Conservation (phyloP, 2,329 filamentous ascomycete species). For the Ceratocystis destructans region DNA sequence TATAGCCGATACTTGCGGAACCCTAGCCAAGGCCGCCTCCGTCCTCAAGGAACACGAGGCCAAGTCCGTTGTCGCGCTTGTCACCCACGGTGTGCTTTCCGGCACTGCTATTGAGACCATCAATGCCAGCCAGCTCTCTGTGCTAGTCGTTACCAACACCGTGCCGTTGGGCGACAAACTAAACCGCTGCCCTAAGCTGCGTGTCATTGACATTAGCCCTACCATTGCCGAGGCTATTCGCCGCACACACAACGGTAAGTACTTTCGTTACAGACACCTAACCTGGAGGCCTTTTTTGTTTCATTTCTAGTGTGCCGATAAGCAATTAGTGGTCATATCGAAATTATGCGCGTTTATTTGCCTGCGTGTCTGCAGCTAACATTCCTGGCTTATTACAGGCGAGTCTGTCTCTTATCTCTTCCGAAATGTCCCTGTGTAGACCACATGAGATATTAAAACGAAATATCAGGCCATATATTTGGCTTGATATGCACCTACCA, state of each 20-base stretch:
- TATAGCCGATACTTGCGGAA: constrained; percentile 84
- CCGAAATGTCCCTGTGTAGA: constrained; percentile 46
- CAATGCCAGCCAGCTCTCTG: constrained; percentile 61
- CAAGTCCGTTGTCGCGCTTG: constrained; percentile 79
- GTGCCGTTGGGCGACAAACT: constrained; percentile 53
- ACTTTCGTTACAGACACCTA: neutral
- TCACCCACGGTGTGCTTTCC: constrained; percentile 84
- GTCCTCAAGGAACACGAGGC: constrained; percentile 80
- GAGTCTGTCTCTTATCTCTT: constrained; percentile 53
- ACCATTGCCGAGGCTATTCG: constrained; percentile 61
- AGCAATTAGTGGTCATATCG: no score
- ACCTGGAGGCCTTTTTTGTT: no score
- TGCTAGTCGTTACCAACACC: constrained; percentile 78
- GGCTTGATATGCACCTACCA: neutral
- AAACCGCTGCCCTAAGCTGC: constrained; percentile 61
- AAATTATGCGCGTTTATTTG: neutral
- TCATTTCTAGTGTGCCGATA: no score
- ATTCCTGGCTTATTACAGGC: constrained; percentile 20
- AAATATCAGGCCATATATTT: neutral
- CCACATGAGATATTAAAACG: neutral
- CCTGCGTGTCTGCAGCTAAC: neutral
- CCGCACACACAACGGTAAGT: constrained; percentile 51
- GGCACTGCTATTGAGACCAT: constrained; percentile 78
- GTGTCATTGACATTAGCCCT: constrained; percentile 83
- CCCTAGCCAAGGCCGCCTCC: constrained; percentile 64